Base-by-base conservation (phyloP, 768 basidiomycete species). In the Mycena albidolilacea region DNA sequence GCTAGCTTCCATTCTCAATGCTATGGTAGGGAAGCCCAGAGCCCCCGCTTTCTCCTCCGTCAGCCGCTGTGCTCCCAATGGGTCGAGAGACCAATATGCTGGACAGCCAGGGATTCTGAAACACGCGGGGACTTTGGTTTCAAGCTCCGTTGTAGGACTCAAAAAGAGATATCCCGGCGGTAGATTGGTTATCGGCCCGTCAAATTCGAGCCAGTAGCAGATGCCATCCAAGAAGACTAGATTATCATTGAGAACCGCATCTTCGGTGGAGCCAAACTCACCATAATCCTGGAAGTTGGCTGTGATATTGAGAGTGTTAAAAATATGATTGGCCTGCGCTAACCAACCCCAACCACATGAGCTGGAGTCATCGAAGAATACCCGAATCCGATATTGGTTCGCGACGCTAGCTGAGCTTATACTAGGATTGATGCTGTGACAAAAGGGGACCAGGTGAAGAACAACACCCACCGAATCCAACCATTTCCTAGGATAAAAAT, bases 261-360 rank as follows among this genome's bases (percentile, higher is more conserved):
- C 30, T 30, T 30, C 30, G 30, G 30, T 3, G 30, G 30, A 30
- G 30, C 15, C 37, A 14, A 60, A 37, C 58, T 61, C 19, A 68
- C 67, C 35, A 52, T 68, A 68, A 35, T 68, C 15, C 9, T 52
- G 21, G 44, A 60, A 52, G 46, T 30, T 52, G 46, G 46, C 50
- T 6, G 37, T 17, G n/a, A 52, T 39, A 50, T 39, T 38, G 23
- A 68, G 46, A 41, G 0, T 39, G 9, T 61, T 14, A 37, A 68
- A 52, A 38, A 68, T 68, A 23, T 50, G 12, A 41, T 60, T 48
- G 35, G 67, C 67, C 30, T 30, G 30, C 30, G 30, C 30, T 30
- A 30, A 30, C 30, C 30, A 30, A 30, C 30, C 30, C 30, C 30
- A 30, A 30, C 30, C 30, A 30, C 30, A 30, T 30, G 30, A 30